phyloP scores from a whole-genome alignment of 805 yeast species.

The Cyberlindnera mississippiensis region DNA sequence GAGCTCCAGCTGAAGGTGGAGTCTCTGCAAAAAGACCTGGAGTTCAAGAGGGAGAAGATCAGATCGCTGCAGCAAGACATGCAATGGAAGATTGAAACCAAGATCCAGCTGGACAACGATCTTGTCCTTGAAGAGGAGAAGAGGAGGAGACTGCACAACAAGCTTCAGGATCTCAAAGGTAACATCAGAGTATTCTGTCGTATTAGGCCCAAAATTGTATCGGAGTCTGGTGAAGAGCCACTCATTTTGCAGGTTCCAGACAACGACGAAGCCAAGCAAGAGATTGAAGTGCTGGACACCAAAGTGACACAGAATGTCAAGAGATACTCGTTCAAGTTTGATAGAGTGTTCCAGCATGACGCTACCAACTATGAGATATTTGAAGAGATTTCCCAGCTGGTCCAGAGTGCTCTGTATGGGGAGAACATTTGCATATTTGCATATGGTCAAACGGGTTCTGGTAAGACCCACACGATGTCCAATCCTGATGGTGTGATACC shows the following conservation, averaged over 20 bases:
- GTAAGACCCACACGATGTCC: constrained; percentile 92
- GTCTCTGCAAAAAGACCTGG: constrained; percentile 18
- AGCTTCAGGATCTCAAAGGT: constrained; percentile 82
- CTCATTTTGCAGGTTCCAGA: constrained; percentile 32
- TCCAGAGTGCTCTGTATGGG: constrained; percentile 86
- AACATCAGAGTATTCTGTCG: constrained; percentile 90
- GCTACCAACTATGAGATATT: constrained; percentile 62
- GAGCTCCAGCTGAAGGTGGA: constrained; percentile 8
- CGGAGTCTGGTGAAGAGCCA: constrained; percentile 23
- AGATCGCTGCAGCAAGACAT: constrained; percentile 20
- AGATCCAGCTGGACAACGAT: constrained; percentile 31
- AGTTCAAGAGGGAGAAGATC: constrained; percentile 16
- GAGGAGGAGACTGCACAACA: constrained; percentile 65
- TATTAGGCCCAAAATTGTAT: constrained; percentile 53
- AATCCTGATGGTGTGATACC: constrained; percentile 77
- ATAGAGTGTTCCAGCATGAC: constrained; percentile 61
- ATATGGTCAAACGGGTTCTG: constrained; percentile 96
- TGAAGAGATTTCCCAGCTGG: constrained; percentile 79
- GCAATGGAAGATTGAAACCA: constrained; percentile 29
- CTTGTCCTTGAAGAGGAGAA: constrained; percentile 47
- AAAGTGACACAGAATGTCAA: constrained; percentile 4
- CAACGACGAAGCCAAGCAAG: constrained; percentile 27
- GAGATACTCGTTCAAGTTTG: constrained; percentile 57
- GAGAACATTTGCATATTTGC: constrained; percentile 91
- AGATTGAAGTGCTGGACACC: constrained; percentile 21